These are phyloP conservation scores for Marasmius oreades DNA, from an alignment of 1,284 basidiomycete genomes.

Conservation along the genomic window DNA sequence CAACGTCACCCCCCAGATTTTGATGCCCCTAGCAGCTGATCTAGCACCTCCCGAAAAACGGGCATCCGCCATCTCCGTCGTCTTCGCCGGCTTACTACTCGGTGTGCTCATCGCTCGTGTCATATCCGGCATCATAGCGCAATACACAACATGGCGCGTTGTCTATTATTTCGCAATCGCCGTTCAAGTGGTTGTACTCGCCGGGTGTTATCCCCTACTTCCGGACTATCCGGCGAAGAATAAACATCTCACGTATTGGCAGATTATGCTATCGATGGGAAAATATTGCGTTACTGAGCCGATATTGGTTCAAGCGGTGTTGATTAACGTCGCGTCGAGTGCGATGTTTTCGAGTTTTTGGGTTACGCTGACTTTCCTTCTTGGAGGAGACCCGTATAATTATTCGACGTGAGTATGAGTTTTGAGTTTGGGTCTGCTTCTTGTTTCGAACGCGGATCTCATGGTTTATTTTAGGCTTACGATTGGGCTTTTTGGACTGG, in stretches of 20 bases:
- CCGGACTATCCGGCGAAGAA: slow-evolving; percentile 75
- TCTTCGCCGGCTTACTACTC: slow-evolving; percentile 63
- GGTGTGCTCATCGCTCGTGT: slow-evolving; percentile 72
- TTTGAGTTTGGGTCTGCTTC: not conserved
- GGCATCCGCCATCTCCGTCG: slow-evolving; percentile 62
- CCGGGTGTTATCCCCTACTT: slow-evolving; percentile 52
- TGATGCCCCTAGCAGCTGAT: slow-evolving; percentile 64
- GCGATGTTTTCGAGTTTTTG: slow-evolving; percentile 62
- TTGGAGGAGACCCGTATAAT: slow-evolving; percentile 61
- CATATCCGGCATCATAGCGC: slow-evolving; percentile 61
- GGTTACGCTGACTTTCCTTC: slow-evolving; percentile 72
- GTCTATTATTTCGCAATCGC: slow-evolving; percentile 67
- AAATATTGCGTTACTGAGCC: slow-evolving; percentile 68
- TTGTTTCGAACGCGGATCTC: too few species aligned
- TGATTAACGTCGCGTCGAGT: slow-evolving; percentile 55
- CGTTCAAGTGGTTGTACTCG: slow-evolving; percentile 47
- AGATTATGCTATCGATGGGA: slow-evolving; percentile 65
- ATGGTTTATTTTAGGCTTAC: slow-evolving; percentile 38
- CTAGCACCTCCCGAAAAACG: slow-evolving; percentile 61
- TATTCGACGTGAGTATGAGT: slow-evolving; percentile 52
- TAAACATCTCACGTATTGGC: slow-evolving; percentile 50
- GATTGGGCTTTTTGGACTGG: slow-evolving; percentile 69
- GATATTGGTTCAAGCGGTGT: slow-evolving; percentile 56
- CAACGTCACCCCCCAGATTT: slow-evolving; percentile 55
- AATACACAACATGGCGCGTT: slow-evolving; percentile 59